These are phyloP conservation scores for Cupressus sempervirens DNA, from an alignment of 75 land plant species.

Conservation along the genomic window DNA sequence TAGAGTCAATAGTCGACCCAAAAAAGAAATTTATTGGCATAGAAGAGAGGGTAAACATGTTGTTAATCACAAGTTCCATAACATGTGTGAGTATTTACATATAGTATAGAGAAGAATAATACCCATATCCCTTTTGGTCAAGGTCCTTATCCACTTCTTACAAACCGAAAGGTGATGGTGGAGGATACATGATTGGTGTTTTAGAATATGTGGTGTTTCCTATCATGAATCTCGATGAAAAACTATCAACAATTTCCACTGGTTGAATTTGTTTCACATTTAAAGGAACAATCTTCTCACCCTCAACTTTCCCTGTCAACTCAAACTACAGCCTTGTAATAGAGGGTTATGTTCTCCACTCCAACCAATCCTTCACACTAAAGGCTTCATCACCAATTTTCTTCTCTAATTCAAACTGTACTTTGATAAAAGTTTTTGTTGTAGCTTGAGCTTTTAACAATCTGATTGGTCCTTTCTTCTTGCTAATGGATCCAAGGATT, in stretches of 20 bases:
- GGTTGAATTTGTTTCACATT: constrained; percentile 55
- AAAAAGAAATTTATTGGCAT: too few species aligned
- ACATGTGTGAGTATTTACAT: background rate
- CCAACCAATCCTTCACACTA: constrained; percentile 34
- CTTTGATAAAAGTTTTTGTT: constrained; percentile 70
- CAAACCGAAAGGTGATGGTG: constrained; percentile 54
- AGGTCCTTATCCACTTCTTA: constrained; percentile 7
- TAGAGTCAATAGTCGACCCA: too few species aligned
- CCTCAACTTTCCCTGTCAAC: constrained; percentile 79
- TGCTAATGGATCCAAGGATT: constrained; percentile 58
- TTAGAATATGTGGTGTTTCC: constrained; percentile 54
- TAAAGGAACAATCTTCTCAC: constrained; percentile 60
- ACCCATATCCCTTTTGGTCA: background rate
- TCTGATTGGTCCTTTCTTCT: constrained; percentile 62
- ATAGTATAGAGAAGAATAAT: background rate
- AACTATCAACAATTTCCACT: constrained; percentile 31
- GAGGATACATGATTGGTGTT: constrained; percentile 35
- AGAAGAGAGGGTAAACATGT: background rate
- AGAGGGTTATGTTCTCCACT: constrained; percentile 89
- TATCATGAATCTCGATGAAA: constrained; percentile 18
- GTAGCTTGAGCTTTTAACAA: constrained; percentile 76
- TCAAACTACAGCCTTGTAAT: constrained; percentile 69
- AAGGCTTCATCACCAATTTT: constrained; percentile 29
- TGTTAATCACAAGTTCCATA: background rate
- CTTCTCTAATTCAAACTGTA: constrained; percentile 79